These are phyloP conservation scores for Trichosporon inkin DNA, from an alignment of 1,284 basidiomycete genomes.

Conservation along the genomic window DNA sequence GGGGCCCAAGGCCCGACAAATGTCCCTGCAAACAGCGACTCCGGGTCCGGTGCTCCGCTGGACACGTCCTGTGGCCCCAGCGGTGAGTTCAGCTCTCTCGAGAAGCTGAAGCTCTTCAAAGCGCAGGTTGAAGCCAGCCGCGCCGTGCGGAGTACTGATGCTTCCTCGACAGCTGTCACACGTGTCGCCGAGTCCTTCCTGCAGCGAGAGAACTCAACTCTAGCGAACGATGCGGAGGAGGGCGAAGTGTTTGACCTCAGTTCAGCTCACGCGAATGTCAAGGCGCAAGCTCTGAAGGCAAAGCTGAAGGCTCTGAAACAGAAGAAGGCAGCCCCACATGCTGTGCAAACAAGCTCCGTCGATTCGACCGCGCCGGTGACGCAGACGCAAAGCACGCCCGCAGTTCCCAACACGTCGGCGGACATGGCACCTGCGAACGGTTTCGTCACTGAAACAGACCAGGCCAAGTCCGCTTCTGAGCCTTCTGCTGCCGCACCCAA, in stretches of 20 bases:
- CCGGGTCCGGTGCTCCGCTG: background rate
- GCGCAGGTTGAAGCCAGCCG: slow-evolving; percentile 21
- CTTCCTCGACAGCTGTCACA: background rate
- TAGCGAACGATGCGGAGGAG: slow-evolving; percentile 1
- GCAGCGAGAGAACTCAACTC: background rate
- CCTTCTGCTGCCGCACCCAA: background rate
- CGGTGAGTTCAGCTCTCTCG: slow-evolving; percentile 18
- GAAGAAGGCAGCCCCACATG: background rate
- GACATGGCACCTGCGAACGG: too few species aligned
- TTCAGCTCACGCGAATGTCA: background rate
- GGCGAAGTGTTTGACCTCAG: slow-evolving; percentile 4
- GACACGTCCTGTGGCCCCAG: background rate
- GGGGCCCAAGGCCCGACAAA: background rate
- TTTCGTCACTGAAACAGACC: background rate
- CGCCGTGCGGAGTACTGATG: background rate
- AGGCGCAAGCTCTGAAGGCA: slow-evolving; percentile 11
- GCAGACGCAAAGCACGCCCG: too few species aligned
- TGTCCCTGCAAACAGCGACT: background rate
- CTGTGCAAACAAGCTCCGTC: background rate
- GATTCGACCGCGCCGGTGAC: too few species aligned
- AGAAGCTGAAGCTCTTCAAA: slow-evolving; percentile 23
- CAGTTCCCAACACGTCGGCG: background rate
- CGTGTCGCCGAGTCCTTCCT: slow-evolving; percentile 18
- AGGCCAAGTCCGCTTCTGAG: background rate
- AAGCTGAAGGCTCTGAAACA: slow-evolving; percentile 14